phyloP scores from a whole-genome alignment of 371 early-diverging fungal species.

The Smittium culicis region DNA sequence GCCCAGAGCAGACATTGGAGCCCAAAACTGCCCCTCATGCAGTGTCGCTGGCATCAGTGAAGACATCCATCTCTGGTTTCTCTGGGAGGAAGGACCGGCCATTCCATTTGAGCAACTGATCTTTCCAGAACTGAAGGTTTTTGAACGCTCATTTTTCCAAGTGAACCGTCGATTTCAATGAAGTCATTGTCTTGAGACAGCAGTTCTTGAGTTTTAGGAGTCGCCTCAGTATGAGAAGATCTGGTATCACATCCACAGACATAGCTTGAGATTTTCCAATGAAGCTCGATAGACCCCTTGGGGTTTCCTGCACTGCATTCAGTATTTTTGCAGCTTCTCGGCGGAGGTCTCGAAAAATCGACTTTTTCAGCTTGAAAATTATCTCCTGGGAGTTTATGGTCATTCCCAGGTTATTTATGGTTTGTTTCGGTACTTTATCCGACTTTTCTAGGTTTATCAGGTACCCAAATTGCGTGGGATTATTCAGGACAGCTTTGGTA shows the following conservation, averaged over 20 bases:
- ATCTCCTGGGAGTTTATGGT: slow-evolving; percentile 21
- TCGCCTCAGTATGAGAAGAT: not conserved
- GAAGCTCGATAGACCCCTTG: slow-evolving; percentile 9
- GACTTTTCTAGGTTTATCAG: slow-evolving; percentile 24
- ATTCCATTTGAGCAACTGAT: not conserved
- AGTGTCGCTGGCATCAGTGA: not conserved
- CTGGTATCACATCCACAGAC: not conserved
- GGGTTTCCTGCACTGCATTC: not conserved
- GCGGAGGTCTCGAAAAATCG: not conserved
- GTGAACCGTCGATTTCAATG: not conserved
- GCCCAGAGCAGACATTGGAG: not conserved
- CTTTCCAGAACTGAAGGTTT: not conserved
- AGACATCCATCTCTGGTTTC: not conserved
- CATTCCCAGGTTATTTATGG: slow-evolving; percentile 27
- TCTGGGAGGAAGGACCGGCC: not conserved
- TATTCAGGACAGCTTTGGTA: slow-evolving; percentile 16
- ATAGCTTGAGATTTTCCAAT: slow-evolving; percentile 13
- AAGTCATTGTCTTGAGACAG: not conserved
- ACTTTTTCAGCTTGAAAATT: not conserved
- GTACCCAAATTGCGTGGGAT: slow-evolving; percentile 21
- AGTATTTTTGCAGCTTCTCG: slow-evolving; percentile 3
- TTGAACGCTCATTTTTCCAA: not conserved
- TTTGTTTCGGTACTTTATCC: slow-evolving; percentile 23
- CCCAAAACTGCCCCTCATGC: not conserved
- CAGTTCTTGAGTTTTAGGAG: not conserved